Evolutionary conservation across 768 basidiomycete genomes (phyloP), one percentile per base, ranked within the genome.

Genomic region (Leucocoprinus leucothites): DNA sequence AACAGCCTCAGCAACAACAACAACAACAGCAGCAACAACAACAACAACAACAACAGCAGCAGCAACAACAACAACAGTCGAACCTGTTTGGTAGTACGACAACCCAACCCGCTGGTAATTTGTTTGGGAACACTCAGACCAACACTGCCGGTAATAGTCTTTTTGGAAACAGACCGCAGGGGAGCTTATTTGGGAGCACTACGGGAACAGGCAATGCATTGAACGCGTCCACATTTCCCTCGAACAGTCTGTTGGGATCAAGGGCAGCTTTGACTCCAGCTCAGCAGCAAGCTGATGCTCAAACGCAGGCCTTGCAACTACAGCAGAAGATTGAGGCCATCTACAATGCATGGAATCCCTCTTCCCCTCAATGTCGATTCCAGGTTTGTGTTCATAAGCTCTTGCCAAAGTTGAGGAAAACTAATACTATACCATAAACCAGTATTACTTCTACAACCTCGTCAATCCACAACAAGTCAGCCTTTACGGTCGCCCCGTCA

Each of bases 361-460:
- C 68, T 19, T 86, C 85, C 0, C 76, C 83, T 2, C 76, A 82
- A 41, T 92, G 91, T 67, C 79, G 86, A 45, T 94, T 94, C 68
- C 91, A 93, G 73, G 91, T 91, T 57, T 44, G 77, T 26, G 14
- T 14, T 25, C 4, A 11, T 8, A n/a, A 34, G 9, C 14, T 51
- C 3, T 34, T 48, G 24, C 41, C 16, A 31, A 5, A 31, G 11
- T 31, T 19, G 21, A 9, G n/a, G 18, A 40, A 16, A 50, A 25
- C 36, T 54, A 26, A 25, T 41, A 25, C 22, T 51, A 6, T 45
- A 25, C 59, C 11, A 28, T 8, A 5, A 31, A 19, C 3, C 40
- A 93, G 91, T 81, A 90, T 59, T 83, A 82, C 59, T 94, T 94
- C 61, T 94, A 94, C 67, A 94, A 93, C 61, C 72, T 90, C 13